Conservation (phyloP, 1,284 basidiomycete genomes). For the Agaricales sp. region DNA sequence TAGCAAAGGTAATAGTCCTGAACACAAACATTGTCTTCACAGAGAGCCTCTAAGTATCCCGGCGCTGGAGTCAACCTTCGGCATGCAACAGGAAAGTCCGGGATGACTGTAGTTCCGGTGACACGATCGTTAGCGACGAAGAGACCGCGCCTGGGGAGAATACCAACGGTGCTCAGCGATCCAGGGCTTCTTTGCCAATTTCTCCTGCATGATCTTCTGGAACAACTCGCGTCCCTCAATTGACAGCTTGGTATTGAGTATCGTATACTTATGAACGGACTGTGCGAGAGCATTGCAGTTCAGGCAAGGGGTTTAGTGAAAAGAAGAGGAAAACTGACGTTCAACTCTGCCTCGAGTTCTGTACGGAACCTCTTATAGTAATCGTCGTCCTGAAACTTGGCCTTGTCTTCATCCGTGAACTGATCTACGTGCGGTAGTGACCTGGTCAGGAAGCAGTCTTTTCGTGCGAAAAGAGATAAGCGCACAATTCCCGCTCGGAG, state of each 20-base stretch:
- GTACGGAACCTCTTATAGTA: constrained; percentile 41
- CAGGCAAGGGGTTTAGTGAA: background rate
- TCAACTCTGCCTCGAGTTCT: constrained; percentile 39
- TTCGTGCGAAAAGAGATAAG: background rate
- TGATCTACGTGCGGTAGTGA: constrained; percentile 19
- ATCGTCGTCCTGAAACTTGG: constrained; percentile 34
- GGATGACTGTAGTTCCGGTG: constrained; percentile 31
- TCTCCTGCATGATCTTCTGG: constrained; percentile 36
- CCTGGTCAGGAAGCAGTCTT: too few relatives aligned
- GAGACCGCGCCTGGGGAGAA: too few relatives aligned
- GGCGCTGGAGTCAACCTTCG: constrained; percentile 54
- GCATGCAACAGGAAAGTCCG: constrained; percentile 47
- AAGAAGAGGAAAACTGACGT: constrained; percentile 29
- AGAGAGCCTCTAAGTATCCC: constrained; percentile 54
- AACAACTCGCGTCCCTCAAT: constrained; percentile 28
- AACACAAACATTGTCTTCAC: constrained; percentile 35
- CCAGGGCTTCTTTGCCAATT: constrained; percentile 44
- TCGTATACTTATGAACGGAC: constrained; percentile 34
- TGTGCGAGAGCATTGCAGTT: constrained; percentile 13
- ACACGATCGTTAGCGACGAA: background rate
- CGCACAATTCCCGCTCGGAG: constrained; percentile 33
- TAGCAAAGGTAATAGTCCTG: background rate
- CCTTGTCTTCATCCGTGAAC: constrained; percentile 46
- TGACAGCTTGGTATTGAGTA: constrained; percentile 34
- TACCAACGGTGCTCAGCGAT: constrained; percentile 44